Base-by-base conservation (phyloP, 768 basidiomycete species). In the Crassisporium funariophilum region DNA sequence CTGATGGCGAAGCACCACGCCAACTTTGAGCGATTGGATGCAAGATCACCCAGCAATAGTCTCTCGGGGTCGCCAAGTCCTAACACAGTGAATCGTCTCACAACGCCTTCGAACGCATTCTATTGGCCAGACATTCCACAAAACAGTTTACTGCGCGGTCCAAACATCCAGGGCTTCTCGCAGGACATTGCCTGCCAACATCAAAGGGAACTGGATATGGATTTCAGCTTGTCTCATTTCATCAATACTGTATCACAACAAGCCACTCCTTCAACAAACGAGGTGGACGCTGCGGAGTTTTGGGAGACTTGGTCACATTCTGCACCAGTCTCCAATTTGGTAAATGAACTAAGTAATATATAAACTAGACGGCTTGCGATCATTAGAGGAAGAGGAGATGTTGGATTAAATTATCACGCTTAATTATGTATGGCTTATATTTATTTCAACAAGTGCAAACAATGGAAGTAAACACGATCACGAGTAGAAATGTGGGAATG, bases 161-260 rank as follows among this genome's bases (percentile, higher is more conserved):
- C 33, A 11, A 16, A 44, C 12, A n/a, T 41, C 20, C 41, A 47
- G 35, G 40, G 24, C 15, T 25, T 40, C 33, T 31, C 51, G 17
- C n/a, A 10, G 2, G 43, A 47, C 16, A 36, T 43, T 25, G 50
- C 46, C 49, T 41, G 52, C 41, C 38, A 54, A 41, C 39, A 36
- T 29, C 43, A 47, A 13, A 57, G 57, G n/a, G 67, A 66, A 20
- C 55, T 63, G 9, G 65, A 71, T 43, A 77, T 77, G 72, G 77
- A 77, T 55, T 74, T 77, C 55, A 77, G 74, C 45, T 58, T 77
- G 23, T 64, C 69, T 9, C 66, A 76, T 47, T 79, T 77, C 43
- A 66, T 75, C 40, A 69, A 59, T 47, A 71, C 68, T 12, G 70
- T 76, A 15, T 47, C 49, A 6, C 50, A 60, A 27, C 38, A 41